Conservation (phyloP, 768 basidiomycete genomes). For the Tulasnella sp. region DNA sequence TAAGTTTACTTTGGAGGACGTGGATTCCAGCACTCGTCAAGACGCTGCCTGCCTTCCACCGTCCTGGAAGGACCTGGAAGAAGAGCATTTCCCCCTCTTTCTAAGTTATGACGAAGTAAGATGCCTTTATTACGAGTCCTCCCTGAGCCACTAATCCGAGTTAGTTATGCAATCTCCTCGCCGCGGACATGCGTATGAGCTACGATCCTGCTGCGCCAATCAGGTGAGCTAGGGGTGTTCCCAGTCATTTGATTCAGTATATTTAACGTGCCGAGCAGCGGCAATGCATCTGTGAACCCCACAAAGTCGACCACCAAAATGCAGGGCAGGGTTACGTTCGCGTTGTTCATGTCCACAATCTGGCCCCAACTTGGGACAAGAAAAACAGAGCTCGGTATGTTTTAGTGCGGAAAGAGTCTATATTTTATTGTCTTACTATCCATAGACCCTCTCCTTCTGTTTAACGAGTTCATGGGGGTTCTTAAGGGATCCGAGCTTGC, state of each 20-base stretch:
- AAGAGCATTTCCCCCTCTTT: conserved; percentile 27
- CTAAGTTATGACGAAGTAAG: conserved; percentile 26
- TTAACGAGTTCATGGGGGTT: conserved; percentile 42
- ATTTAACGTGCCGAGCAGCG: too few relatives aligned
- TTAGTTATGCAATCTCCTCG: conserved; percentile 47
- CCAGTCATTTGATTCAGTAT: too few relatives aligned
- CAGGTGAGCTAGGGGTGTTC: too few relatives aligned
- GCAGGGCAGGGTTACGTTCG: conserved; percentile 41
- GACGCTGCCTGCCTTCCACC: neutral
- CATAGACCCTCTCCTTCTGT: conserved; percentile 19
- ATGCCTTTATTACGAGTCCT: neutral
- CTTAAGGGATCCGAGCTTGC: conserved; percentile 63
- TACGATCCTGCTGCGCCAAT: too few relatives aligned
- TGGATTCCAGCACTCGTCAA: neutral
- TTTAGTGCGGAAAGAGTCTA: conserved; percentile 42
- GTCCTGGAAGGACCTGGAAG: conserved; percentile 6
- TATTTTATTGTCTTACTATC: neutral
- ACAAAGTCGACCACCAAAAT: too few relatives aligned
- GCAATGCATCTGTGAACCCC: too few relatives aligned
- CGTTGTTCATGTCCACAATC: conserved; percentile 48
- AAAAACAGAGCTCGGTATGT: conserved; percentile 42
- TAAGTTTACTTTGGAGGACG: conserved; percentile 9
- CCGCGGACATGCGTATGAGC: conserved; percentile 39
- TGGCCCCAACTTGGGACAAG: conserved; percentile 56
- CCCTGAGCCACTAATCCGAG: too few relatives aligned